Evolutionary conservation across 192 early-diverging fungal genomes (phyloP).

Genomic region (Coemansia sp.): DNA sequence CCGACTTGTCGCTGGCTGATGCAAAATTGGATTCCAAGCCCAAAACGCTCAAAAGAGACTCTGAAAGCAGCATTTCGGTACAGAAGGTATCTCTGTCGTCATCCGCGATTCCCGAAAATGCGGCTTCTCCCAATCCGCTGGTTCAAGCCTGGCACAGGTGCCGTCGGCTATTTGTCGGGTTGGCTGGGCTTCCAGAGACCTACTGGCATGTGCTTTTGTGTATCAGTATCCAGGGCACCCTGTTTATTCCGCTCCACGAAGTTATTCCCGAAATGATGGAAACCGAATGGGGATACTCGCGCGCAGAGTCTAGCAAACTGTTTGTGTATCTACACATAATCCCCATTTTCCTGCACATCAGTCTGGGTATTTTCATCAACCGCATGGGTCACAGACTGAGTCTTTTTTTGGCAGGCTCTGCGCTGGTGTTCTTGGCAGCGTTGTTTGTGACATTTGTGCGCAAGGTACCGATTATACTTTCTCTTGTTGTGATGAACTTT

Average conservation of each 20-base stretch:
- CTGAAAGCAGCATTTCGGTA: not conserved
- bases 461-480: conserved; percentile 32
- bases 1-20: not conserved
- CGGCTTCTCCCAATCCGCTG: not conserved
- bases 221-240: conserved; percentile 47
- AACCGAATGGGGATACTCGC: conserved; percentile 50
- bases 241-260: conserved; percentile 53
- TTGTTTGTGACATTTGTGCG: conserved; percentile 41
- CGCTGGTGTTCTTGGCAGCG: conserved; percentile 39
- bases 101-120: not conserved
- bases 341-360: conserved; percentile 58
- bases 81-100: not conserved
- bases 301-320: conserved; percentile 43
- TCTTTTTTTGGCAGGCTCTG: conserved; percentile 46
- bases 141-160: conserved; percentile 19
- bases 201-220: conserved; percentile 54
- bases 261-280: conserved; percentile 55
- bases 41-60: not conserved
- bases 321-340: conserved; percentile 57
- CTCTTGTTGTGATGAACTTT: conserved; percentile 44
- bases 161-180: conserved; percentile 39
- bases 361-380: conserved; percentile 61
- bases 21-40: not conserved
- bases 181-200: conserved; percentile 47
- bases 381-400: conserved; percentile 53